These are phyloP conservation scores for Moniliophthora roreri DNA, from an alignment of 1,284 basidiomycete genomes.

Conservation along the genomic window DNA sequence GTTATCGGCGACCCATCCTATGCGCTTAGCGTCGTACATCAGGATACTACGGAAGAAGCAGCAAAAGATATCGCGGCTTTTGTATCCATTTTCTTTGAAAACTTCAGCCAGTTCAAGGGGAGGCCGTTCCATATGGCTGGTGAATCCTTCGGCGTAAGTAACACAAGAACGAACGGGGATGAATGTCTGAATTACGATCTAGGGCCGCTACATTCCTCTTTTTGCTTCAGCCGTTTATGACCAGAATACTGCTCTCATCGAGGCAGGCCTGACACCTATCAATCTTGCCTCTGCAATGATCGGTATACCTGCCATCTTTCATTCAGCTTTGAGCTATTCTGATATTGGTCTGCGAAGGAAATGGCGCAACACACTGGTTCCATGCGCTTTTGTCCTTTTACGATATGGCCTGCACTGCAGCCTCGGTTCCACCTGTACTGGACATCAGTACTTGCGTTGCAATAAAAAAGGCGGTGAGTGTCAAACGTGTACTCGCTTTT, in stretches of 20 bases:
- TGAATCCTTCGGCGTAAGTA: slow-evolving; percentile 62
- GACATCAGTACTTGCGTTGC: slow-evolving; percentile 39
- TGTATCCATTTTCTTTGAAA: slow-evolving; percentile 57
- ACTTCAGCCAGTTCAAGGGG: slow-evolving; percentile 51
- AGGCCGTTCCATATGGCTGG: slow-evolving; percentile 71
- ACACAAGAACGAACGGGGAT: background rate
- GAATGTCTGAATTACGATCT: background rate
- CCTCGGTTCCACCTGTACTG: slow-evolving; percentile 12
- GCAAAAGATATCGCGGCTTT: slow-evolving; percentile 56
- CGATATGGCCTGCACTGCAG: slow-evolving; percentile 48
- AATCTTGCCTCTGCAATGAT: slow-evolving; percentile 67
- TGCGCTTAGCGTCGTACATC: background rate
- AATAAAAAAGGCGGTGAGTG: slow-evolving; percentile 48
- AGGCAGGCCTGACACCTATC: slow-evolving; percentile 51
- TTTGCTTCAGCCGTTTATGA: slow-evolving; percentile 65
- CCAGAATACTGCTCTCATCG: slow-evolving; percentile 49
- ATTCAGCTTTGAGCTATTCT: background rate
- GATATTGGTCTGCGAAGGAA: slow-evolving; percentile 37
- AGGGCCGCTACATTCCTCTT: slow-evolving; percentile 67
- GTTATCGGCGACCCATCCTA: background rate
- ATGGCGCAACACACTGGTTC: slow-evolving; percentile 49
- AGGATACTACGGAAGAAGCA: slow-evolving; percentile 50
- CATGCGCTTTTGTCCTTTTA: slow-evolving; percentile 40
- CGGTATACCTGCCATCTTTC: slow-evolving; percentile 31
- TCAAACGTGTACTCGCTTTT: background rate